Conservation (phyloP, 176 grass and related monocot genomes). For the Oryza australiensis region DNA sequence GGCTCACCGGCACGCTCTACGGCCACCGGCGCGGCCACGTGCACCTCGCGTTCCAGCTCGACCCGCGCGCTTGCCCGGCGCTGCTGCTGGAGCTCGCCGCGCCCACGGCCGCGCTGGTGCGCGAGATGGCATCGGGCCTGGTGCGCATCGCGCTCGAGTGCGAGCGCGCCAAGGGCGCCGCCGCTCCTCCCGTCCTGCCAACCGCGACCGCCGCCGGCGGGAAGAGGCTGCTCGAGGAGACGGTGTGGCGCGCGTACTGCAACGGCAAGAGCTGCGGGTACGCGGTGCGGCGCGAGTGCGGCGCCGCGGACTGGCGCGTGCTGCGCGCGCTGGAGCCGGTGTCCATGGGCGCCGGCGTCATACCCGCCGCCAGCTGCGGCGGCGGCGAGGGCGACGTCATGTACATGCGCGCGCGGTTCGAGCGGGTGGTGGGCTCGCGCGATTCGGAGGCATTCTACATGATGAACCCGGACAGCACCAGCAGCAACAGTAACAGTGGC, state of each 20-base stretch:
- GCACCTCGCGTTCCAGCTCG: slow-evolving; percentile 70
- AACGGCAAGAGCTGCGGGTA: slow-evolving; percentile 84
- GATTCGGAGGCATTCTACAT: slow-evolving; percentile 99
- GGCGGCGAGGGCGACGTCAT: slow-evolving; percentile 74
- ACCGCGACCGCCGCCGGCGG: background rate
- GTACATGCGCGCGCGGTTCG: slow-evolving; percentile 94
- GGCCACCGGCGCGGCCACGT: slow-evolving; percentile 78
- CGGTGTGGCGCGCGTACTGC: slow-evolving; percentile 83
- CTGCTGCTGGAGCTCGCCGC: slow-evolving; percentile 74
- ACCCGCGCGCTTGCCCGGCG: slow-evolving; percentile 68
- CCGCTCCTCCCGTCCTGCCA: background rate
- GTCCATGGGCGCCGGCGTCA: slow-evolving; percentile 85
- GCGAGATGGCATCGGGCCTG: slow-evolving; percentile 86
- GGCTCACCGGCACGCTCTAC: slow-evolving; percentile 78
- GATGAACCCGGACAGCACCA: slow-evolving; percentile 81
- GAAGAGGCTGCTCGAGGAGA: slow-evolving; percentile 65
- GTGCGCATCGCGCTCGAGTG: slow-evolving; percentile 88
- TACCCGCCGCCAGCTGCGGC: slow-evolving; percentile 60
- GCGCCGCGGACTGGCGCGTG: slow-evolving; percentile 65
- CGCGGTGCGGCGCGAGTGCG: slow-evolving; percentile 76
- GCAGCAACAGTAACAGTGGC: background rate
- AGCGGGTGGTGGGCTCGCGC: slow-evolving; percentile 81
- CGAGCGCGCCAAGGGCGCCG: slow-evolving; percentile 47
- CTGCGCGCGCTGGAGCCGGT: slow-evolving; percentile 80
- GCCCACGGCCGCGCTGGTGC: slow-evolving; percentile 69